Conservation (phyloP, 192 early-diverging fungal genomes). For the Podila clonocystis region DNA sequence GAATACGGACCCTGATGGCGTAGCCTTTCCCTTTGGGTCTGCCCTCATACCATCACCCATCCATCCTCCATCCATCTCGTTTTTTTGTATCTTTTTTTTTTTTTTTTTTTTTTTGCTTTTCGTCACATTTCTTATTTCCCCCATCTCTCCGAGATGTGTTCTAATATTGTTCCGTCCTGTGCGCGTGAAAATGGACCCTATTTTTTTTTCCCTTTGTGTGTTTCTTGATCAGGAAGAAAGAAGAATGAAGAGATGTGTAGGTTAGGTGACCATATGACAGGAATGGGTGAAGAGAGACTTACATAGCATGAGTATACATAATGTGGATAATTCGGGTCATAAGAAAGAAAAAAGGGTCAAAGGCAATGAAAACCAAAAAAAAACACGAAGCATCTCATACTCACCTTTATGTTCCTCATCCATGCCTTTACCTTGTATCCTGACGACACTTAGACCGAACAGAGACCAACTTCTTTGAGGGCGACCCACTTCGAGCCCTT, state of each 20-base stretch:
- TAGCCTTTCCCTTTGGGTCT: neutral
- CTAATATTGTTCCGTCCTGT: neutral
- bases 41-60: neutral
- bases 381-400: neutral
- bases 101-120: neutral
- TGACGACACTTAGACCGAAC: conserved; percentile 66
- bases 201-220: conserved; percentile 2
- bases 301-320: too few relatives aligned
- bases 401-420: neutral
- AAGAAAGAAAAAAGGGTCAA: too few relatives aligned
- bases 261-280: too few relatives aligned
- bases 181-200: neutral
- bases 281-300: too few relatives aligned
- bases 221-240: too few relatives aligned
- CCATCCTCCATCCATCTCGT: neutral
- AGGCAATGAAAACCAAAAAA: too few relatives aligned
- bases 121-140: neutral
- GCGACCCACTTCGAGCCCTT: conserved; percentile 80
- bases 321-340: too few relatives aligned
- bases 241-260: too few relatives aligned
- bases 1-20: neutral
- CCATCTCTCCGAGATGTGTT: neutral
- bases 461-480: conserved; percentile 86
- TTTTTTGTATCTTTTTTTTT: neutral
- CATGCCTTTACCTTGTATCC: conserved; percentile 4